Evolutionary conservation across 139 green algal genomes (phyloP).

Genomic region (Volvox africanus): DNA sequence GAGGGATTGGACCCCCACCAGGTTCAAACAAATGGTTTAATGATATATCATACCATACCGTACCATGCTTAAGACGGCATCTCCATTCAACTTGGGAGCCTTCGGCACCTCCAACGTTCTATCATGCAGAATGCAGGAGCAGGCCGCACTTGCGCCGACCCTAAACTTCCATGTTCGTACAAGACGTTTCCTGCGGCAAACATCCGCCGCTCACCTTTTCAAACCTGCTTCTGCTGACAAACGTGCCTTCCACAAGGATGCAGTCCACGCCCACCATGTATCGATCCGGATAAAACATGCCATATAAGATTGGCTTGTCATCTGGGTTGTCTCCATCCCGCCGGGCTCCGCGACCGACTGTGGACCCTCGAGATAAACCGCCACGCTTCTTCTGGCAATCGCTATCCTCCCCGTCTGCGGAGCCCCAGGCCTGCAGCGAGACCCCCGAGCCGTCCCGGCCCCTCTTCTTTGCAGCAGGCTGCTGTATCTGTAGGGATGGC

Average conservation of each 20-base stretch:
- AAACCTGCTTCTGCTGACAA: constrained; percentile 22
- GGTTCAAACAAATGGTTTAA: no score
- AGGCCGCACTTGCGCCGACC: background rate
- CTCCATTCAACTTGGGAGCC: background rate
- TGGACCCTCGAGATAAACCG: background rate
- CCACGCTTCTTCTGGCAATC: background rate
- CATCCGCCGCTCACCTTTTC: background rate
- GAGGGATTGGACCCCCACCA: no score
- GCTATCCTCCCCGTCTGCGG: background rate
- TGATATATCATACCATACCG: no score
- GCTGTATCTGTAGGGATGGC: background rate
- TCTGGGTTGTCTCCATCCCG: background rate
- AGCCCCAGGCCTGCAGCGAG: background rate
- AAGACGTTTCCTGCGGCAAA: background rate
- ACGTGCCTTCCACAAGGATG: background rate
- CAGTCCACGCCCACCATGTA: constrained; percentile 4
- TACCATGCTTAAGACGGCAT: no score
- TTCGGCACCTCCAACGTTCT: background rate
- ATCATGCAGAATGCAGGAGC: background rate
- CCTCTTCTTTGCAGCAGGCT: background rate
- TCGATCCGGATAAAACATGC: background rate
- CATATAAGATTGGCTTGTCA: background rate
- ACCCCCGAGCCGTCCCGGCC: background rate
- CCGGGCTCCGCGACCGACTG: background rate
- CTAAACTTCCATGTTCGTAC: background rate